Evolutionary conservation across 129 eudicot species (phyloP), one percentile per base, ranked within the genome.

Genomic region (Lonicera japonica): DNA sequence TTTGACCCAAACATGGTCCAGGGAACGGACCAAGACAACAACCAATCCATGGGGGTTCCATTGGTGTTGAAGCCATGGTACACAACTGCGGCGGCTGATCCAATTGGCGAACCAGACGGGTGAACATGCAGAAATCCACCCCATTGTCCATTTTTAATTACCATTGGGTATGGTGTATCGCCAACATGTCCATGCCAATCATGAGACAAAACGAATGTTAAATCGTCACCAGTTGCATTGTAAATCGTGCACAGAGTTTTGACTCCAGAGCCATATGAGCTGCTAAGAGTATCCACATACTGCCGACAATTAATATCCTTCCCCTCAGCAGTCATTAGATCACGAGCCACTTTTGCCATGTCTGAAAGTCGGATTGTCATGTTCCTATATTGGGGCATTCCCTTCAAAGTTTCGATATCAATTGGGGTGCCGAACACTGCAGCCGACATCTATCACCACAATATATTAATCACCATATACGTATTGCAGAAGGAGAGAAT

Each of bases 61-160:
- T 50, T 2, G 21, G 5, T 10, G 50, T 10, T 43, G 7, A 5
- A 13, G 52, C 19, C 67, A 16, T 55, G 66, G 20, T 71, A 62
- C 11, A 62, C 23, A 25, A 51, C 69, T 23, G 20, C 45, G 1
- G 23, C 69, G n/a, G 7, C 23, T 9, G 69, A 23, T 15, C 69
- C 69, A n/a, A n/a, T n/a, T n/a, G n/a, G 23, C 23, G n/a, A 20
- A 47, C 15, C 47, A 50, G 15, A 0, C 15, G 1, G 24, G 14
- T 64, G 29, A 9, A 25, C 43, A 25, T 64, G 69, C 58, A 64
- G 11, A 65, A 65, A 65, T 23, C 36, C 60, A 65, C 69, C 69
- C 69, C 69, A 65, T 5, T 65, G 69, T 18, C 69, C 69, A 19
- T 65, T 65, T 25, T 29, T 22, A 65, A 65, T 45, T 20, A 7